Conservation (phyloP, 495 filamentous ascomycete species). For the Podospora didyma region DNA sequence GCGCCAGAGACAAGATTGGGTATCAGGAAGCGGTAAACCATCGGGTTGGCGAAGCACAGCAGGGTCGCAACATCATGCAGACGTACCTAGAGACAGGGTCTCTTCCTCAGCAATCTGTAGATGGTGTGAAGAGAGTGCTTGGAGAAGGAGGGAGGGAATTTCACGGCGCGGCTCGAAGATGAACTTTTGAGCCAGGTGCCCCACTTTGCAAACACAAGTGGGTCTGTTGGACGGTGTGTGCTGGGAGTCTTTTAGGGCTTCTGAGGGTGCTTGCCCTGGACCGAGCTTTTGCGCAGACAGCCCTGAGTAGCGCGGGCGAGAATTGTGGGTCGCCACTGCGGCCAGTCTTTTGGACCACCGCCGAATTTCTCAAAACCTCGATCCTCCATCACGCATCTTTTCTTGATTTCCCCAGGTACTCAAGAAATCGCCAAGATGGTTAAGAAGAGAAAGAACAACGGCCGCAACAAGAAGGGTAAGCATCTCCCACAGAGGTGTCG, state of each 20-base stretch:
- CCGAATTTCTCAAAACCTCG: constrained; percentile 24
- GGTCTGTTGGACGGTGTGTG: constrained; percentile 27
- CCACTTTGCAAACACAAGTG: constrained; percentile 21
- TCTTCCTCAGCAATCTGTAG: constrained; percentile 53
- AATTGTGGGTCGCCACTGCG: constrained; percentile 17
- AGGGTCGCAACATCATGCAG: constrained; percentile 30
- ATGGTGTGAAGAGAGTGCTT: constrained; percentile 37
- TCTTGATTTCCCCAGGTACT: constrained; percentile 31
- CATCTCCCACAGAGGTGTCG: neutral
- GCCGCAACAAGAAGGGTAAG: constrained; percentile 96
- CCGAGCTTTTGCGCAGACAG: constrained; percentile 1
- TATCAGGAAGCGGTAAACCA: constrained; percentile 20
- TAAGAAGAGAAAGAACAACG: constrained; percentile 99
- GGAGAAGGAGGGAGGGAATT: constrained; percentile 25
- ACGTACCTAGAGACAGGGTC: constrained; percentile 57
- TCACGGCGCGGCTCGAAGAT: constrained; percentile 15
- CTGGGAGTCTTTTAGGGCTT: constrained; percentile 28
- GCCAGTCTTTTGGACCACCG: constrained; percentile 19
- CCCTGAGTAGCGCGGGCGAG: neutral
- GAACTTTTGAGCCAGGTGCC: constrained; percentile 25
- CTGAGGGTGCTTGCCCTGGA: constrained; percentile 21
- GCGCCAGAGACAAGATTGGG: constrained; percentile 22
- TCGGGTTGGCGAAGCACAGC: constrained; percentile 16
- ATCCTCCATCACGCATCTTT: constrained; percentile 25
- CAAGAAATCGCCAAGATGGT: constrained; percentile 84